Evolutionary conservation across 441 rosid species (phyloP).

Genomic region (Breynia disticha): DNA sequence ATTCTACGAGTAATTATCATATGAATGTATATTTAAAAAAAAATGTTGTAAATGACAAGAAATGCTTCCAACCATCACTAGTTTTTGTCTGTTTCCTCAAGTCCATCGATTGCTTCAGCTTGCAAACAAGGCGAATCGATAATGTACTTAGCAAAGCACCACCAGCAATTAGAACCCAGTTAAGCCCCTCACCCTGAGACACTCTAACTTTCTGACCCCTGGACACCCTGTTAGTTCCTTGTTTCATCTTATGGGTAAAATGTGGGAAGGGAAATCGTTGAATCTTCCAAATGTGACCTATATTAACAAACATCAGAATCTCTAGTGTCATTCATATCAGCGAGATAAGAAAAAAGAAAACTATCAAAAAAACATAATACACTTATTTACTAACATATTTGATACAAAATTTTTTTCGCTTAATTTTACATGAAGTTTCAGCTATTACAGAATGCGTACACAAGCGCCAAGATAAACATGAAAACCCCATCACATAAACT

Average conservation of each 20-base stretch:
- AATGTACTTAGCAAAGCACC: conserved; percentile 88
- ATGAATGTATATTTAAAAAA: neutral
- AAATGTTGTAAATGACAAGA: conserved; percentile 6
- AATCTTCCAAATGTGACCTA: conserved; percentile 50
- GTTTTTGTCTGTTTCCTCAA: conserved; percentile 41
- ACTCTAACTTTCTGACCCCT: conserved; percentile 43
- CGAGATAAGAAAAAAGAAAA: no score
- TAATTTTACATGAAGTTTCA: no score
- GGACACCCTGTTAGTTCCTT: conserved; percentile 29
- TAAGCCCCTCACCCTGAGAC: conserved; percentile 48
- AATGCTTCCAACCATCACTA: conserved; percentile 34
- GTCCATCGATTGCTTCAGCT: conserved; percentile 67
- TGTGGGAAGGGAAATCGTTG: conserved; percentile 16
- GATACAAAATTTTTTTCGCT: no score
- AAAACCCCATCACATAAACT: no score
- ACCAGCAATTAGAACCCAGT: conserved; percentile 89
- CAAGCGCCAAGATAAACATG: no score
- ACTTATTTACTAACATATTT: no score
- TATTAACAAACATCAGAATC: conserved; percentile 13
- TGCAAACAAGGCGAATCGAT: conserved; percentile 79
- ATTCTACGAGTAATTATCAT: conserved; percentile 10
- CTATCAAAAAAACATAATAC: no score
- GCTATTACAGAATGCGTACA: no score
- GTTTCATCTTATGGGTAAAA: conserved; percentile 48
- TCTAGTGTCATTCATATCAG: no score